Conservation (phyloP, 164 flowering plant species). For the Magnolia changhungtana region DNA sequence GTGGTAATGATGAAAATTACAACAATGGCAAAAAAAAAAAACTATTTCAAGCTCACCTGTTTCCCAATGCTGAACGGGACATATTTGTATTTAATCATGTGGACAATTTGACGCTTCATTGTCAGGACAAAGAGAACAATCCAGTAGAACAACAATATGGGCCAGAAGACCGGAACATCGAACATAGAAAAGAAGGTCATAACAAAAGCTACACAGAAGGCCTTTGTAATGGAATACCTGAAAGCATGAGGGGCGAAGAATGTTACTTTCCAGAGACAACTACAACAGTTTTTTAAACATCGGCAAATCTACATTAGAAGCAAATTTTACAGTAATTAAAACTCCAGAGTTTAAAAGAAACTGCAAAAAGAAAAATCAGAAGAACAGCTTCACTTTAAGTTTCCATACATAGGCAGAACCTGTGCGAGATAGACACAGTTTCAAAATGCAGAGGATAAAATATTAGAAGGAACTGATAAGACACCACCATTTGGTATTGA, state of each 20-base stretch:
- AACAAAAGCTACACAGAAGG: conserved; percentile 65
- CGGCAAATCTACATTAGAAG: background rate
- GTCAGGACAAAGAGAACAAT: conserved; percentile 66
- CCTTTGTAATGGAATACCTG: conserved; percentile 77
- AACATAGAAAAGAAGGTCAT: conserved; percentile 76
- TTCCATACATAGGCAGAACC: no score
- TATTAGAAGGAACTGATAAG: no score
- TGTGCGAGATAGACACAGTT: no score
- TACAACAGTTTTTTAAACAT: background rate
- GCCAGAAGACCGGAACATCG: conserved; percentile 85
- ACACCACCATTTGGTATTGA: no score
- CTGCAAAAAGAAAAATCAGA: no score
- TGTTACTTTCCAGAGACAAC: background rate
- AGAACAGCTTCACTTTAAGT: no score
- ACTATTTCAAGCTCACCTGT: conserved; percentile 42
- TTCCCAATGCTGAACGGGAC: conserved; percentile 67
- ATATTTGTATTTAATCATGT: conserved; percentile 74
- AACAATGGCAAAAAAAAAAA: background rate
- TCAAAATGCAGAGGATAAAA: no score
- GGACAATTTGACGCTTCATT: conserved; percentile 78
- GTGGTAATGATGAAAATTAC: background rate
- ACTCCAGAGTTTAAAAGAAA: no score
- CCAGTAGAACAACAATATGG: conserved; percentile 71
- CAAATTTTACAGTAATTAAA: no score
- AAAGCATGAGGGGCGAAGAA: background rate